phyloP scores from a whole-genome alignment of 495 filamentous ascomycete species.

The Beverwykella pulmonaria region DNA sequence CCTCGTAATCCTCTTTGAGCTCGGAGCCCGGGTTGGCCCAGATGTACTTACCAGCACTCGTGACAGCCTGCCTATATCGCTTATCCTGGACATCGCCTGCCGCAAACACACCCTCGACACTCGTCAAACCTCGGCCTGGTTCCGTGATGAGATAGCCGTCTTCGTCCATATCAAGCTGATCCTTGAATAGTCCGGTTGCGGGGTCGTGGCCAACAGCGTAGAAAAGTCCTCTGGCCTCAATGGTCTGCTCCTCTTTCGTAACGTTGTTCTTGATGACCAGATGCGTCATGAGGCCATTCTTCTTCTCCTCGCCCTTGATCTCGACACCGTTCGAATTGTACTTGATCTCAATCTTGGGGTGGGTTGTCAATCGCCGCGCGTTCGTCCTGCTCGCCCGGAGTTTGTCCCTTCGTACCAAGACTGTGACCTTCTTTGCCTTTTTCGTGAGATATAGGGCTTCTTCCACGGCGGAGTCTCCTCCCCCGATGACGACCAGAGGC shows the following conservation, averaged over 20 bases:
- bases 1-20: neutral
- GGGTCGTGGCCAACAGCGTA: slow-evolving; percentile 98
- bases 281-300: slow-evolving; percentile 77
- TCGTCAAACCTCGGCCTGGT: slow-evolving; percentile 86
- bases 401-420: slow-evolving; percentile 83
- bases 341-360: slow-evolving; percentile 86
- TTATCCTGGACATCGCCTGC: slow-evolving; percentile 99
- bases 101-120: slow-evolving; percentile 89
- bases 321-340: slow-evolving; percentile 81
- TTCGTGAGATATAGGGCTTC: slow-evolving; percentile 97
- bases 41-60: slow-evolving; percentile 79
- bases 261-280: slow-evolving; percentile 77
- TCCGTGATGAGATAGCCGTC: slow-evolving; percentile 89
- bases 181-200: slow-evolving; percentile 83
- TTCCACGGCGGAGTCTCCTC: slow-evolving; percentile 95
- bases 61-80: slow-evolving; percentile 96
- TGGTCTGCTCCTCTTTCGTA: slow-evolving; percentile 73
- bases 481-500: slow-evolving; percentile 92
- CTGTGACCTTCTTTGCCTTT: slow-evolving; percentile 92
- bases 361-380: slow-evolving; percentile 76
- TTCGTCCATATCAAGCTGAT: slow-evolving; percentile 77
- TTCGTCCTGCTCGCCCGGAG: slow-evolving; percentile 89
- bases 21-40: neutral
- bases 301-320: slow-evolving; percentile 78
- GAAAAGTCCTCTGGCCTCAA: slow-evolving; percentile 92